A percentile compares a stretch with the other conserved stretches of the same genome.
Evolutionary conservation across 768 basidiomycete genomes (phyloP).

Genomic region (Agrocybe pediades): DNA sequence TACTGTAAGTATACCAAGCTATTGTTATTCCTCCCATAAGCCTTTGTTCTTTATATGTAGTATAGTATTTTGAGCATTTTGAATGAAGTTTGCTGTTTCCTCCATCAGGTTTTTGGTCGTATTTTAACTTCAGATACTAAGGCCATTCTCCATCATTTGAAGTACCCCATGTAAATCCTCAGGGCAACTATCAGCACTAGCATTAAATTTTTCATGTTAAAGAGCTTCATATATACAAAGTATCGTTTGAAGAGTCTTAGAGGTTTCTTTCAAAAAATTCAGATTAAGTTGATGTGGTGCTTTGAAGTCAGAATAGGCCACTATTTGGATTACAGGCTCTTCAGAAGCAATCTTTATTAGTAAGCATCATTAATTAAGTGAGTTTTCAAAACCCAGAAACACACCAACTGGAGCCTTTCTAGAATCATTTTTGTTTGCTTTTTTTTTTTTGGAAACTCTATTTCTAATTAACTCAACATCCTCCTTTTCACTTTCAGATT

Average conservation of each 20-base stretch:
- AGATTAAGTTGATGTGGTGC: background rate
- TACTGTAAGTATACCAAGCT: constrained; percentile 33
- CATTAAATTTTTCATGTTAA: too few species aligned
- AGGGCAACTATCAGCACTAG: constrained; percentile 28
- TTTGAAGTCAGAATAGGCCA: background rate
- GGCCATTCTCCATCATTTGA: constrained; percentile 27
- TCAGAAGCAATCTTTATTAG: constrained; percentile 1
- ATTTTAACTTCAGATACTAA: constrained; percentile 24
- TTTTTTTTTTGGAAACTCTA: too few species aligned
- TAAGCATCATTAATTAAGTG: background rate
- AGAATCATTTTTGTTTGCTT: too few species aligned
- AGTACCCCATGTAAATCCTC: too few species aligned
- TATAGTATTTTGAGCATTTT: constrained; percentile 32
- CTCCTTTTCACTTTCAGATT: too few species aligned
- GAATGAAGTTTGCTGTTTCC: constrained; percentile 7
- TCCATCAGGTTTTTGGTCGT: constrained; percentile 20
- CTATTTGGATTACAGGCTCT: background rate
- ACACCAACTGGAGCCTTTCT: too few species aligned
- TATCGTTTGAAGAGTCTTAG: too few species aligned
- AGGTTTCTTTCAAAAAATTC: too few species aligned
- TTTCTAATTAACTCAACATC: too few species aligned
- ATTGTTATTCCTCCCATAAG: constrained; percentile 32
- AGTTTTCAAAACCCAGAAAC: too few species aligned
- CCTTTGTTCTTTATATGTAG: constrained; percentile 23
- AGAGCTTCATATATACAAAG: background rate